A percentile compares a stretch with the other conserved stretches of the same genome.
Evolutionary conservation across 73 alveolate genomes (phyloP).

Genomic region (Paraurostyla sp.): DNA sequence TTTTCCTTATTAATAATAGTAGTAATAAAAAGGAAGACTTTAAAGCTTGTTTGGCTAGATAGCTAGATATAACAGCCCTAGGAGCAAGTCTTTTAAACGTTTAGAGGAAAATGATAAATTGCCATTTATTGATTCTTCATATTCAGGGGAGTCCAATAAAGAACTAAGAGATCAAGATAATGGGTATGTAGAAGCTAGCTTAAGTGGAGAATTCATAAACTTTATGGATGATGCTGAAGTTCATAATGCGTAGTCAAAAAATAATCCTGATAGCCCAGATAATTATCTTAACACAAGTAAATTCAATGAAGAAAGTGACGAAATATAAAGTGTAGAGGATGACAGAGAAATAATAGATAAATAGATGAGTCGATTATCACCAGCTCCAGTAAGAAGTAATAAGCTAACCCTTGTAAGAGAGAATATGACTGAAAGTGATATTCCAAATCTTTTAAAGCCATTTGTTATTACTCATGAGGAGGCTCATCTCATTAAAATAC

Average conservation of each 20-base stretch:
- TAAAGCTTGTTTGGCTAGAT: conserved; percentile 27
- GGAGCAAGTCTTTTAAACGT: conserved; percentile 28
- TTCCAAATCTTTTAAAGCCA: too few relatives aligned
- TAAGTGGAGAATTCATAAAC: conserved; percentile 35
- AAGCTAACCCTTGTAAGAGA: too few relatives aligned
- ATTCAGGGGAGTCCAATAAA: too few relatives aligned
- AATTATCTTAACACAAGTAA: neutral
- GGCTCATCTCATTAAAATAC: neutral
- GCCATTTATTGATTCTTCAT: too few relatives aligned
- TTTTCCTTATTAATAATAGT: too few relatives aligned
- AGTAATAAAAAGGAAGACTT: too few relatives aligned
- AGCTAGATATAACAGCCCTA: neutral
- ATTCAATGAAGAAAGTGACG: neutral
- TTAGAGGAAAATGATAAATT: neutral
- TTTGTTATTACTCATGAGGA: too few relatives aligned
- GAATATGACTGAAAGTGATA: too few relatives aligned
- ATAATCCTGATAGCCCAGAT: neutral
- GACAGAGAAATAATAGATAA: too few relatives aligned
- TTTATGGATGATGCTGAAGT: conserved; percentile 1
- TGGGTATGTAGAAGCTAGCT: conserved; percentile 2
- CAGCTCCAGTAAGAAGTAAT: too few relatives aligned
- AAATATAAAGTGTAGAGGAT: too few relatives aligned
- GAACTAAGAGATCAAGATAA: neutral
- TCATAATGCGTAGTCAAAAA: neutral
- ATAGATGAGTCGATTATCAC: too few relatives aligned